Base-by-base conservation (phyloP, 441 rosid species). In the Corymbia citriodora region DNA sequence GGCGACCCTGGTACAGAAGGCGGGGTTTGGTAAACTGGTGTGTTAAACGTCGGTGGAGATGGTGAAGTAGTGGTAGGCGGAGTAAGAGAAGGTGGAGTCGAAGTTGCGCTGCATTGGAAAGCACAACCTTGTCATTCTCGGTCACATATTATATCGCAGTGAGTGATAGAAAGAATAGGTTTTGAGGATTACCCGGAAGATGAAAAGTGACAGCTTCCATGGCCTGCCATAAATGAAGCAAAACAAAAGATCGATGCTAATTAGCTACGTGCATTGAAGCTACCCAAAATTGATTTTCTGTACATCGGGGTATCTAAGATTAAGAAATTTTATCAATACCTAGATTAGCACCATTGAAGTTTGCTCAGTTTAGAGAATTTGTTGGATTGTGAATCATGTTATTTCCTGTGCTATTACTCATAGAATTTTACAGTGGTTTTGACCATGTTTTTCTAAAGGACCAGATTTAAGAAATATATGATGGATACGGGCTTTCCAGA, bases 151-250 rank as follows among this genome's bases (percentile, higher is more conserved):
- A 88, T 55, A 90, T 83, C 36, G 55, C 91, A 90, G 59, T 68
- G 8, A 90, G 88, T 88, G 45, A 63, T 50, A 90, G 50, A n/a
- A 70, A 55, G 88, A 48, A 82, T 90, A 89, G 89, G 89, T 48
- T 91, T 88, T 89, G 92, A 91, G 48, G 85, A 87, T 91, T 94
- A 98, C 99, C 97, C 95, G 87, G 96, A 90, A 91, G 97, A 92
- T 90, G 96, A 36, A 87, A 59, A 97, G 92, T 63, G 98, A 91
- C 99, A 98, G 93, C 90, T 98, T 90, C 99, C 99, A 86, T 27
- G 96, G 92, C 99, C 99, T 97, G 59, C 48, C 23, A 87, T 40
- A 79, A 23, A 79, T 45, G 25, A 79, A 79, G 85, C n/a, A 79
- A 45, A 79, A 79, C 10, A n/a, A 79, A 40, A 40, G 85, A 79